Evolutionary conservation across 257 asterid species (phyloP).

Genomic region (Gentiana dahurica): DNA sequence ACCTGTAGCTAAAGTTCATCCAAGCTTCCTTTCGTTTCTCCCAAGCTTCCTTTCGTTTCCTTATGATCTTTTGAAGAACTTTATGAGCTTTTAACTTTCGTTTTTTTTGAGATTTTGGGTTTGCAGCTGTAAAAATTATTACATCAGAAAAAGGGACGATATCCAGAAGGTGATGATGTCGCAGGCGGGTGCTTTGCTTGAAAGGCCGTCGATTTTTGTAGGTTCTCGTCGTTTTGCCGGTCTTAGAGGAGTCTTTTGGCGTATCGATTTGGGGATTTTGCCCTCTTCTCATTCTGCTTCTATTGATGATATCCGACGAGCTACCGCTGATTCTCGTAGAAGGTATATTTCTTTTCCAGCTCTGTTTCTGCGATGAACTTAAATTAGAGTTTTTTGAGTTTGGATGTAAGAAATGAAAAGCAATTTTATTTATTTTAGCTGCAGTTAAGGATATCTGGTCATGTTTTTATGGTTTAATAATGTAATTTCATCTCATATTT

Average conservation of each 20-base stretch:
- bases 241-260: conserved; percentile 93
- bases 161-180: neutral
- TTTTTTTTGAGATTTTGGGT: conserved; percentile 1
- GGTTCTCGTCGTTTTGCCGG: conserved; percentile 35
- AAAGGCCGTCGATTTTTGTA: conserved; percentile 21
- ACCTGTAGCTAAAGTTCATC: no score
- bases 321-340: conserved; percentile 85
- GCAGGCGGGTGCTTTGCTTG: conserved; percentile 20
- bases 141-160: neutral
- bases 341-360: conserved; percentile 27
- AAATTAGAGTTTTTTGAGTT: no score
- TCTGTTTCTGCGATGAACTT: neutral
- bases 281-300: conserved; percentile 61
- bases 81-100: conserved; percentile 3
- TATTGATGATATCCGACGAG: conserved; percentile 77
- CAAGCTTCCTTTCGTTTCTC: no score
- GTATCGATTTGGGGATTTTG: conserved; percentile 84
- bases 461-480: no score
- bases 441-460: no score
- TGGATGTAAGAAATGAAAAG: no score
- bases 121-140: neutral
- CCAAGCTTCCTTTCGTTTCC: neutral
- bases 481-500: no score
- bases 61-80: neutral
- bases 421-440: no score